Conservation (phyloP, 148 eudicot species). For the Silene latifolia region DNA sequence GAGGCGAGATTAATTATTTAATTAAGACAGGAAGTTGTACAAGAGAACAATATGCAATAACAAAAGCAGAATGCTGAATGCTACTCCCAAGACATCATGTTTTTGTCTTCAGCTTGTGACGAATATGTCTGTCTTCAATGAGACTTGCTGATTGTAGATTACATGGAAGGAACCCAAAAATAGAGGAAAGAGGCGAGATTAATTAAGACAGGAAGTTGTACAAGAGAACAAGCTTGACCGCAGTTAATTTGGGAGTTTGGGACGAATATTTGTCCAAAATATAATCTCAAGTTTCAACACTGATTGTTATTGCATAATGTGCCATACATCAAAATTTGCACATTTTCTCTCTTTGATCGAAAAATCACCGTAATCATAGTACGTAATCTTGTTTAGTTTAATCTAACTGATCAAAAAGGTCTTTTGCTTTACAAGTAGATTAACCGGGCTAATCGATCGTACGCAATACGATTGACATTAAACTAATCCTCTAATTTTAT, state of each 20-base stretch:
- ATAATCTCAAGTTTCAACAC: conserved; percentile 9
- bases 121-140: no score
- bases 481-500: background rate
- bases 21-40: no score
- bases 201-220: background rate
- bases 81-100: no score
- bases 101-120: no score
- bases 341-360: conserved; percentile 1
- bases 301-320: conserved; percentile 1
- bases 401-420: no score
- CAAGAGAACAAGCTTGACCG: conserved; percentile 24
- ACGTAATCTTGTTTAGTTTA: background rate
- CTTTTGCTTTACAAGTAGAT: background rate
- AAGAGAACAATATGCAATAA: no score
- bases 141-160: no score
- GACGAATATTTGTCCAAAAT: conserved; percentile 30
- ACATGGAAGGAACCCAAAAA: no score
- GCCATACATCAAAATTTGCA: conserved; percentile 11
- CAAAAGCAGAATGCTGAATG: no score
- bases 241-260: conserved; percentile 7
- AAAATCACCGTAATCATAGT: background rate
- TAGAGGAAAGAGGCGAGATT: conserved; percentile 16
- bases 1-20: no score
- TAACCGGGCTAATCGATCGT: background rate
- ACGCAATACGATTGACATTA: background rate